Evolutionary conservation across 345 rosid species (phyloP), one percentile per base, ranked within the genome.

Genomic region (Eucalyptus dawsonii): DNA sequence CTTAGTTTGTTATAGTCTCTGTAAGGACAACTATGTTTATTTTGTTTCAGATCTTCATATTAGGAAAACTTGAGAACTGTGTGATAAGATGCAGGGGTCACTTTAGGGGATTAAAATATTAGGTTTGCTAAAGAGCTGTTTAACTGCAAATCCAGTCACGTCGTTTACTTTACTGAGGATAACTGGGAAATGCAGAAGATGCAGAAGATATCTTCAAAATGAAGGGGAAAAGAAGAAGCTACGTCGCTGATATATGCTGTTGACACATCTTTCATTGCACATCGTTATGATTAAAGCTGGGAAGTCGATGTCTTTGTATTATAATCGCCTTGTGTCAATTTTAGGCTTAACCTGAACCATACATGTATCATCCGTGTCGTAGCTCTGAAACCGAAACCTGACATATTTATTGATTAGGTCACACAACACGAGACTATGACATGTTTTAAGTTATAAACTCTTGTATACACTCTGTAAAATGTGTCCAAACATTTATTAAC

Each of bases 281-380:
- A 11, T 21, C 29, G 22, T 76, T 22, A 76, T 21, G 85, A 76
- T 76, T 40, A 21, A 42, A 76, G 27, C 47, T 40, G 47, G 85
- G 2, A 22, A 76, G 24, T 40, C 44, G 13, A 24, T 22, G 85
- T 40, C 85, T 40, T 76, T 22, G 42, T 76, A 76, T 11, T 40
- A 40, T 12, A 22, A 40, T 40, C 2, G 5, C 7, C 4, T 76
- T 2, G 16, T 21, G 29, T 40, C 85, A 19, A 40, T 40, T 76
- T 40, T 76, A 76, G 47, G 13, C 2, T 37, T 76, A 11, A 21
- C 85, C 85, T 22, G 44, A 76, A 37, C 24, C 1, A 40, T 40
- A 21, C 22, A 1, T 40, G 42, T 3, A 6, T 76, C 14, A 37
- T 21, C 7, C 2, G 1, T 22, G 14, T 37, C 0, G 13, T 22